A percentile compares a stretch with the other conserved stretches of the same genome.
phyloP scores from a whole-genome alignment of 208 protist genomes.

The Leishmania arabica region DNA sequence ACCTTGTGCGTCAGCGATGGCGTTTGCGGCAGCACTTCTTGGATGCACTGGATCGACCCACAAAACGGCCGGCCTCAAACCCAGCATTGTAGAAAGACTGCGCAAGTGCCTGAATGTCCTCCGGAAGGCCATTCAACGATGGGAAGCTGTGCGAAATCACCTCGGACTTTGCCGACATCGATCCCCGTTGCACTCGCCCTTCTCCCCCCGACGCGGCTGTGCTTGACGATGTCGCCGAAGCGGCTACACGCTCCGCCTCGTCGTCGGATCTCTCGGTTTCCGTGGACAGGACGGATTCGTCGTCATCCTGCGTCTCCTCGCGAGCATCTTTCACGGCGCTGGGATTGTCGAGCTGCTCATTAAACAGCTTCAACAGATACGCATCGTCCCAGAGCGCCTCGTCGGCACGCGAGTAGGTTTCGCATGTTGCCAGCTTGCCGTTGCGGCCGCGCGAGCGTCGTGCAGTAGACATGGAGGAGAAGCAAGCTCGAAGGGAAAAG shows the following conservation, averaged over 20 bases:
- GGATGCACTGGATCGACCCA: slow-evolving; percentile 12
- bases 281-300: neutral
- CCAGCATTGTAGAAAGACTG: slow-evolving; percentile 63
- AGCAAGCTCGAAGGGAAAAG: neutral
- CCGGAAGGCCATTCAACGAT: slow-evolving; percentile 23
- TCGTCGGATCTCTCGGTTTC: neutral
- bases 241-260: neutral
- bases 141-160: neutral
- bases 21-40: slow-evolving; percentile 11
- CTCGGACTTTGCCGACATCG: neutral
- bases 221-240: neutral
- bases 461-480: neutral
- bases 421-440: slow-evolving; percentile 6
- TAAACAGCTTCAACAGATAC: slow-evolving; percentile 78
- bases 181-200: too few species aligned
- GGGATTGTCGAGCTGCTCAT: slow-evolving; percentile 63
- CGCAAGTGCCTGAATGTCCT: slow-evolving; percentile 39
- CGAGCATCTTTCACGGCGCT: slow-evolving; percentile 10
- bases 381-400: slow-evolving; percentile 81
- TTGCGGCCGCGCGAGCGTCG: slow-evolving; percentile 15
- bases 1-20: slow-evolving; percentile 1
- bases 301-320: neutral
- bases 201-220: neutral
- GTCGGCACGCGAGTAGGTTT: slow-evolving; percentile 51
- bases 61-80: slow-evolving; percentile 52